Base-by-base conservation (phyloP, 2,329 filamentous ascomycete species). In the Alternaria sp. region DNA sequence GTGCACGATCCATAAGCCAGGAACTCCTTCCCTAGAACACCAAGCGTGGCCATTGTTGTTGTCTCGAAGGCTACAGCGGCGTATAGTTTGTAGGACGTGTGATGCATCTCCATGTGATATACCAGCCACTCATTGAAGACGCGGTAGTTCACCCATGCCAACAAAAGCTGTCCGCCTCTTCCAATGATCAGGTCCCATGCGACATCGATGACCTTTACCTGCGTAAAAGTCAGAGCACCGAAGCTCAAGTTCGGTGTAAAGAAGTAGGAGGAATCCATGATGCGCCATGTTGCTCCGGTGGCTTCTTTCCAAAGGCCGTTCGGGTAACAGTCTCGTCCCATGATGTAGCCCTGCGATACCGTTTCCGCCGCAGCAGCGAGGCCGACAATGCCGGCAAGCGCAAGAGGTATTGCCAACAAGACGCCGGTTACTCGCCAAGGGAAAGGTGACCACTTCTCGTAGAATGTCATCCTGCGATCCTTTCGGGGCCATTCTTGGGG, bases 151-250 rank as follows among this genome's bases (percentile, higher is more conserved):
- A 80, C 69, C 58, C 63, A 75, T 25, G 71, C 74, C 1, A 80
- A 62, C 2, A 78, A 47, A 10, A 78, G 52, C 57, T 81, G 80
- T 2, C 72, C 75, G 3, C 79, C 79, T 55, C 79, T 64, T 26
- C 78, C 79, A 21, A 81, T 56, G 3, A 75, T 45, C n/a, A 81
- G 68, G 64, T 81, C 79, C 79, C 79, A 81, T 10, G 72, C 62
- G 19, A 80, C 71, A 50, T 81, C 78, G 30, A 81, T 75, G 17
- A 80, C 67, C 47, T 81, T 81, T 52, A 75, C 80, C 45, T 74
- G 68, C 3, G 76, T 75, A 54, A 81, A 81, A 0, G 73, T 73
- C 63, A 78, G 75, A 4, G 57, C 46, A n/a, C 75, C 77, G 23
- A 77, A 76, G 26, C 67, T 69, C 2, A 77, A 61, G 25, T 78